Percentiles rank a stretch among this genome's conserved stretches.
Conservation (phyloP, 73 alveolate genomes). For the Chromera velia region DNA sequence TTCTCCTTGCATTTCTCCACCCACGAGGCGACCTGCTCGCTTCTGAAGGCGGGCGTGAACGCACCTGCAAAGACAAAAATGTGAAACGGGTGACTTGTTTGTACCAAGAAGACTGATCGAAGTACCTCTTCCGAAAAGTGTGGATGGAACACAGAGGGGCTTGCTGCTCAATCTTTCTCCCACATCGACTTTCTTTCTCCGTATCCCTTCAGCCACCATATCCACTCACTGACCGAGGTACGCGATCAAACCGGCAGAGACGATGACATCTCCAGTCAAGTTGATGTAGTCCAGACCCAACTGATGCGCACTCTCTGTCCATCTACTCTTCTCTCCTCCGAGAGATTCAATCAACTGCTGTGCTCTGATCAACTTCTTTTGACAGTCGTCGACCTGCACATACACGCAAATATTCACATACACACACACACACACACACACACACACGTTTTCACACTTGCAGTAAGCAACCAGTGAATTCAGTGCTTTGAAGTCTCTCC, state of each 20-base stretch:
- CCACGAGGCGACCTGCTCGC: slow-evolving; percentile 76
- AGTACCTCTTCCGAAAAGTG: no score
- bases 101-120: no score
- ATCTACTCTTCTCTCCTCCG: slow-evolving; percentile 97
- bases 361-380: slow-evolving; percentile 82
- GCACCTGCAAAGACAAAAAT: no score
- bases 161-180: no score
- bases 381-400: neutral
- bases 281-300: slow-evolving; percentile 70
- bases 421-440: no score
- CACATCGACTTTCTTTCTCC: no score
- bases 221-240: no score
- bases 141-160: slow-evolving; percentile 75
- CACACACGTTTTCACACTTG: no score
- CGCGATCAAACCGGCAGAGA: slow-evolving; percentile 93
- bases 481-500: no score
- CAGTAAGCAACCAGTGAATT: no score
- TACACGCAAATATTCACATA: neutral
- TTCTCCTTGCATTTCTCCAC: slow-evolving; percentile 68
- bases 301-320: slow-evolving; percentile 81
- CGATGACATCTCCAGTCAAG: slow-evolving; percentile 91
- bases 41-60: slow-evolving; percentile 54
- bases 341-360: slow-evolving; percentile 85
- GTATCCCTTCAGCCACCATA: no score
- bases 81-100: no score